Conservation (phyloP, 306 rosid genomes). For the Spatholobus suberectus region DNA sequence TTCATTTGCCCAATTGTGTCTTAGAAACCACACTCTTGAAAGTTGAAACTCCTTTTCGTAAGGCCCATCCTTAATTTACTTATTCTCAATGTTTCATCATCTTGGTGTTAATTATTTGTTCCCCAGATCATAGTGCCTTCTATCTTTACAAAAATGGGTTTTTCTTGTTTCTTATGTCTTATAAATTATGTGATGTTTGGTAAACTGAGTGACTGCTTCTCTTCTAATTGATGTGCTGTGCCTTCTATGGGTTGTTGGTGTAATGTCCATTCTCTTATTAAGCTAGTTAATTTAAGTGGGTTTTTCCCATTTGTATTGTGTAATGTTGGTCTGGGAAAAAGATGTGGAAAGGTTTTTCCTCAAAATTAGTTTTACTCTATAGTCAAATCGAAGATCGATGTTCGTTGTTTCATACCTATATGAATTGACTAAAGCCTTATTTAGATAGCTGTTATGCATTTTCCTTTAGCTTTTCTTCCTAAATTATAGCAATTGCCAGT, state of each 20-base stretch:
- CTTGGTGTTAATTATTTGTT: slow-evolving; percentile 45
- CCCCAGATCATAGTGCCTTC: slow-evolving; percentile 45
- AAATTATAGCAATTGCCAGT: neutral
- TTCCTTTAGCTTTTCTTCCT: neutral
- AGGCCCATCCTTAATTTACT: slow-evolving; percentile 40
- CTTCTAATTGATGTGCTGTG: neutral
- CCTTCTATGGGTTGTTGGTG: neutral
- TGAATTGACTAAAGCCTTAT: neutral
- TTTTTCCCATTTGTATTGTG: neutral
- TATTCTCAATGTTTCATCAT: slow-evolving; percentile 55
- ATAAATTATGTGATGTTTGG: neutral
- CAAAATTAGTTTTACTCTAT: neutral
- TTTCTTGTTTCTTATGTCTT: neutral
- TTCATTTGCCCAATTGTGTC: slow-evolving; percentile 45
- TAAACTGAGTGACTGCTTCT: slow-evolving; percentile 7
- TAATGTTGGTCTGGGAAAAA: neutral
- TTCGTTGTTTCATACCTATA: neutral
- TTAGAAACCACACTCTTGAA: slow-evolving; percentile 24
- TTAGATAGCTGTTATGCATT: neutral
- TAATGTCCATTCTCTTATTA: neutral
- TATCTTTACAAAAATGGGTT: too few species aligned
- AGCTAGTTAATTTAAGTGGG: too few species aligned
- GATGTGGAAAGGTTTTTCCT: neutral
- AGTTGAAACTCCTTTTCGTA: slow-evolving; percentile 22
- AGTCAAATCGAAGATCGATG: neutral